Evolutionary conservation across 2,329 filamentous ascomycete genomes (phyloP), one percentile per base, ranked within the genome.

Genomic region (Fonsecaea pedrosoi): DNA sequence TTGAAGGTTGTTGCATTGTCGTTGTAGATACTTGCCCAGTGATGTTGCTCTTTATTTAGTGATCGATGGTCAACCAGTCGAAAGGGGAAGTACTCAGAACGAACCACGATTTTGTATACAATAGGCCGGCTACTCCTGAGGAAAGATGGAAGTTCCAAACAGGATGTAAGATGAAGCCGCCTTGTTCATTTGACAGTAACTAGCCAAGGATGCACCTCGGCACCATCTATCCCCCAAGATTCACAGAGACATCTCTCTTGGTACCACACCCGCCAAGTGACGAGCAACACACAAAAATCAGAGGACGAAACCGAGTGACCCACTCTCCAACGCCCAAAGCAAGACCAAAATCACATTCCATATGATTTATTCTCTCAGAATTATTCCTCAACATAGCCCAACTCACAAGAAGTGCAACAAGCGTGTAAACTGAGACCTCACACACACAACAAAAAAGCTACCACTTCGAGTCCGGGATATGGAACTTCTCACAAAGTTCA

Each of bases 401-500:
- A 50, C 25, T 50, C 21, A 21, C 21, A 50, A 50, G 45, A 50
- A 50, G 45, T 50, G 45, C 45, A 50, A 50, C 42, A 25, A 9
- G 18, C 2, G 18, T 21, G n/a, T 40, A 40, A 42, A 6, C 45
- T 50, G 45, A 25, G 45, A 50, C 45, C 45, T 50, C 25, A 25
- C 25, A 25, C 25, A 25, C 25, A 25, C 45, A 6, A 45, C 6
- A 25, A 50, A 25, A 8, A 25, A 25, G 45, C 45, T 50, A 50
- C 25, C 45, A 25, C 45, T 50, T 50, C 45, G 25, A 50, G 45
- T 50, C 15, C 45, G 45, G 45, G 45, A 50, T 50, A 50, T 50
- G 45, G 45, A 50, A 25, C 42, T 25, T 25, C 45, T 25, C 18
- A 50, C 40, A 50, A 45, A 45, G 40, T 45, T 45, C 40, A 25